These are phyloP conservation scores for Penicillium sp. DNA, from an alignment of 2,329 filamentous ascomycete species.

Conservation along the genomic window DNA sequence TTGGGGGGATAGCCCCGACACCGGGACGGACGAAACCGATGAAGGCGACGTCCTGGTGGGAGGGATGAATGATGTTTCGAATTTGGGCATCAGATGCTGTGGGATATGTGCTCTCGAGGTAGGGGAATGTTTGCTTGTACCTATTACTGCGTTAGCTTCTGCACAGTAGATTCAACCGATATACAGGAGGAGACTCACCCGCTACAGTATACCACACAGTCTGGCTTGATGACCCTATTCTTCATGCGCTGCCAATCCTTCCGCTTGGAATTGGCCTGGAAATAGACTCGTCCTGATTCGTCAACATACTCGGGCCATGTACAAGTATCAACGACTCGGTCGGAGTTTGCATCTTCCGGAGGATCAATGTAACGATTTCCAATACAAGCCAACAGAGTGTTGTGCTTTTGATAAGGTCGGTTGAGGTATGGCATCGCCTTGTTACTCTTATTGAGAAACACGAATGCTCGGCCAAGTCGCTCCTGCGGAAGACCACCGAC, in stretches of 20 bases:
- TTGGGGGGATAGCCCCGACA: constrained; percentile 18
- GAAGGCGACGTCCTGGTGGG: constrained; percentile 15
- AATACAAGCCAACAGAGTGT: constrained; percentile 13
- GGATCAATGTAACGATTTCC: constrained; percentile 19
- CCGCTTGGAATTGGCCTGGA: constrained; percentile 10
- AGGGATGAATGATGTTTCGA: constrained; percentile 14
- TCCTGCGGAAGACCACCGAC: constrained; percentile 16
- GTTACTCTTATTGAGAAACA: constrained; percentile 21
- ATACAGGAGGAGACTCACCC: not conserved
- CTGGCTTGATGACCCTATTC: constrained; percentile 9
- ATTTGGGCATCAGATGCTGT: constrained; percentile 16
- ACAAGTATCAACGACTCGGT: constrained; percentile 18
- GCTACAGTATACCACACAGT: constrained; percentile 18
- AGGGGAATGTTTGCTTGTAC: constrained; percentile 19
- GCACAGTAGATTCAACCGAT: not conserved
- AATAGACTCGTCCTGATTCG: constrained; percentile 12
- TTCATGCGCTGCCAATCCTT: constrained; percentile 21
- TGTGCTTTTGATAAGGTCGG: constrained; percentile 16
- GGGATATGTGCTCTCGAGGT: constrained; percentile 15
- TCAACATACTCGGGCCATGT: constrained; percentile 20
- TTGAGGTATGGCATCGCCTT: constrained; percentile 22
- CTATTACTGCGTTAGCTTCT: constrained; percentile 2
- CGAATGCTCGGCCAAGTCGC: constrained; percentile 14
- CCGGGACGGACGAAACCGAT: constrained; percentile 20
- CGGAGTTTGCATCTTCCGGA: constrained; percentile 15